These are phyloP conservation scores for Cymodocea nodosa DNA, from an alignment of 116 monocot genomes.

Conservation along the genomic window DNA sequence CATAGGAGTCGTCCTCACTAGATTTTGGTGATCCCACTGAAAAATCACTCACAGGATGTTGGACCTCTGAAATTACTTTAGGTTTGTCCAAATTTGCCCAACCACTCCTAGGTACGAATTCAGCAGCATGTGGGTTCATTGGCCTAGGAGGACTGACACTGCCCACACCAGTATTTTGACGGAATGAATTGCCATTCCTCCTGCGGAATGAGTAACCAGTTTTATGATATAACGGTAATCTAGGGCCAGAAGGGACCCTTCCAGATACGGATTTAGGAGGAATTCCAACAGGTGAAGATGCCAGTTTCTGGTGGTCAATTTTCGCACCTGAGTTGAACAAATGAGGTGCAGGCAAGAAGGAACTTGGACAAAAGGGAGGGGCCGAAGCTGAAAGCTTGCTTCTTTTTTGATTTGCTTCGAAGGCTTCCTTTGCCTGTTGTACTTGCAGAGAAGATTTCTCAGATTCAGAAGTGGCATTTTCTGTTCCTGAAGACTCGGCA, in stretches of 20 bases:
- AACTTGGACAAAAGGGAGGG: conserved; percentile 79
- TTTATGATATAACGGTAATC: conserved; percentile 52
- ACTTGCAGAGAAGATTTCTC: conserved; percentile 13
- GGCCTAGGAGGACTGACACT: conserved; percentile 12
- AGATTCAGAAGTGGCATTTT: conserved; percentile 31
- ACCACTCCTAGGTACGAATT: conserved; percentile 64
- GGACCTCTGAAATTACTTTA: conserved; percentile 10
- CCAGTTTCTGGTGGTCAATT: conserved; percentile 12
- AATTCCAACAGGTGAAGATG: conserved; percentile 21
- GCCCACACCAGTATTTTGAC: conserved; percentile 12
- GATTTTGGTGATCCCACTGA: background rate
- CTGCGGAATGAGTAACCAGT: conserved; percentile 42
- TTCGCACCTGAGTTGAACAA: conserved; percentile 32
- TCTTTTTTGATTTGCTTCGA: conserved; percentile 17
- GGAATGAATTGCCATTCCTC: conserved; percentile 23
- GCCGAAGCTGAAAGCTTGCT: conserved; percentile 96
- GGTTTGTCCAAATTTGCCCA: conserved; percentile 20
- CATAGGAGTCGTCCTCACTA: conserved; percentile 10
- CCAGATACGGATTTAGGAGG: conserved; percentile 28
- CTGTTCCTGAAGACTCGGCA: conserved; percentile 8
- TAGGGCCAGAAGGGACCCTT: conserved; percentile 65
- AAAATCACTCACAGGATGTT: conserved; percentile 5
- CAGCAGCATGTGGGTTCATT: conserved; percentile 94
- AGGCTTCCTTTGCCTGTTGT: conserved; percentile 18
- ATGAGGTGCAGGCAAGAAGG: conserved; percentile 40